Evolutionary conservation across 2,329 filamentous ascomycete genomes (phyloP), one percentile per base, ranked within the genome.

Genomic region (Leptographium wingfieldii): DNA sequence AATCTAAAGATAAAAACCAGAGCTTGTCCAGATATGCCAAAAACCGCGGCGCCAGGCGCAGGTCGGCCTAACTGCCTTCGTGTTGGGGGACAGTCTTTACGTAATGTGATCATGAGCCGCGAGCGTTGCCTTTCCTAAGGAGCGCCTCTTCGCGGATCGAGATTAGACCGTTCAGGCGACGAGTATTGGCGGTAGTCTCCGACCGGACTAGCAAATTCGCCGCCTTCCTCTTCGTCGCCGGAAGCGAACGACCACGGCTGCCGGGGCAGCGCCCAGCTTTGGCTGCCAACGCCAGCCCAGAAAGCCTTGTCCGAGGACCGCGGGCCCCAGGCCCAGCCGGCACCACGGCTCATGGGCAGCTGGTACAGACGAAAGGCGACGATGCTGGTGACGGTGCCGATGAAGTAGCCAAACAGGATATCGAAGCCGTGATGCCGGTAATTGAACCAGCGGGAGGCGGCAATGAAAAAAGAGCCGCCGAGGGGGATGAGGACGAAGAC

Each of bases 381-480:
- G 69, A 85, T 85, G 25, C 88, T 82, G 46, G 82, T 82, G 53
- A 84, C 73, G 16, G 86, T 79, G 10, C 92, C 92, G 63, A 96
- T 87, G 14, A 88, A 65, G 59, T 86, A 87, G n/a, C 92, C 92
- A 63, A 88, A 90, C 2, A 96, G 73, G 65, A 96, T 88, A 65
- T 97, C 92, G 70, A 96, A 92, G n/a, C 86, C 91, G 70, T 92
- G 88, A 71, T 97, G 92, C 48, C 89, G 84, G 74, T 86, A 95
- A 71, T 96, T 86, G 62, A 86, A 91, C 81, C 87, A 97, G 12
- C 92, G 87, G 1, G 90, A 92, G 33, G 85, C 83, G n/a, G 86
- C 80, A 63, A 96, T 87, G 74, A 91, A 96, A 63, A 91, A 81
- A 5, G 91, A 87, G 1, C 82, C 76, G 60, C 84, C 86, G 64